Conservation (phyloP, 306 rosid species). For the Oemleria cerasiformis region DNA sequence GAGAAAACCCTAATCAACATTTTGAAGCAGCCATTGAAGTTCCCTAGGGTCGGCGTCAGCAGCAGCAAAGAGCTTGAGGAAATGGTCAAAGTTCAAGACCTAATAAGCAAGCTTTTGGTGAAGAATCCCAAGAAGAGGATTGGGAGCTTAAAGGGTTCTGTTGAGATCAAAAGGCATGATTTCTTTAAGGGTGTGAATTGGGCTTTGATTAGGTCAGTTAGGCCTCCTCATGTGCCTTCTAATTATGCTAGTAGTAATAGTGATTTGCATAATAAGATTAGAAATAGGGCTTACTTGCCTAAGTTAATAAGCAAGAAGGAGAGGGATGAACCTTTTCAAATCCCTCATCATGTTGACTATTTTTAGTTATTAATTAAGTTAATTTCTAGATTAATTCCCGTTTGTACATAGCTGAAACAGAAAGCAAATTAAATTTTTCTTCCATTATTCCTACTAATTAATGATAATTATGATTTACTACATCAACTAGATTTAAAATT, state of each 20-base stretch:
- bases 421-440: slow-evolving; percentile 13
- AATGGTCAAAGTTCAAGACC: slow-evolving; percentile 74
- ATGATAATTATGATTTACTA: slow-evolving; percentile 22
- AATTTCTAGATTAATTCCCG: not conserved
- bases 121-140: slow-evolving; percentile 93
- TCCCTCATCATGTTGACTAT: slow-evolving; percentile 63
- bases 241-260: not conserved
- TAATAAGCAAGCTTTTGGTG: slow-evolving; percentile 71
- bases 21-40: slow-evolving; percentile 61
- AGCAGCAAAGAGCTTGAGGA: slow-evolving; percentile 71
- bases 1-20: slow-evolving; percentile 83
- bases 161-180: slow-evolving; percentile 87
- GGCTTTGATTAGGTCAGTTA: slow-evolving; percentile 86
- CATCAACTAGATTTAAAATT: too few relatives aligned
- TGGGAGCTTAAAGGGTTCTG: slow-evolving; percentile 79
- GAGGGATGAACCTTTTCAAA: slow-evolving; percentile 77
- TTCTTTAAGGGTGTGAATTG: slow-evolving; percentile 87
- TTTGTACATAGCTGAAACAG: slow-evolving; percentile 32
- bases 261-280: slow-evolving; percentile 41
- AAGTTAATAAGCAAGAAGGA: slow-evolving; percentile 74
- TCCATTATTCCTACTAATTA: slow-evolving; percentile 31
- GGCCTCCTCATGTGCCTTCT: slow-evolving; percentile 74
- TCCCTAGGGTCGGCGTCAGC: slow-evolving; percentile 64
- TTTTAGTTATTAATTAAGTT: slow-evolving; percentile 38
- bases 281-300: slow-evolving; percentile 55